phyloP scores from a whole-genome alignment of 1,284 basidiomycete species.

The Vanrija humicola region DNA sequence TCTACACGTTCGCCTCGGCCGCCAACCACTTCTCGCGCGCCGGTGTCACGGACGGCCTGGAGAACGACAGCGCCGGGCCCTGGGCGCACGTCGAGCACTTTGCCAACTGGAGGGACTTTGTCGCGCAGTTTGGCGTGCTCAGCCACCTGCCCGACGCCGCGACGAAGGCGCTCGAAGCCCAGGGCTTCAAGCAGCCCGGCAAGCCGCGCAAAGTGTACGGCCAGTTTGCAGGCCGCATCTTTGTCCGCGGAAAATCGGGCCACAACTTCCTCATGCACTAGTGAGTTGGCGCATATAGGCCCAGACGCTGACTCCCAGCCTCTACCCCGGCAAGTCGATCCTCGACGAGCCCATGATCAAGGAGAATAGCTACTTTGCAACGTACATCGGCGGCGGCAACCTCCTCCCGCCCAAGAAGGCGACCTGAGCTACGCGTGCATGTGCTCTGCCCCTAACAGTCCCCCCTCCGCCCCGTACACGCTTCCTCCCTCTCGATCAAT shows the following conservation, averaged over 20 bases:
- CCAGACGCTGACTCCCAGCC: constrained; percentile 7
- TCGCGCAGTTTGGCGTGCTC: constrained; percentile 27
- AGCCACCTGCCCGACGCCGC: background rate
- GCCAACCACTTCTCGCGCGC: constrained; percentile 38
- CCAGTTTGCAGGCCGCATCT: constrained; percentile 28
- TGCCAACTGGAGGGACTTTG: constrained; percentile 34
- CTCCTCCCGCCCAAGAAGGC: background rate
- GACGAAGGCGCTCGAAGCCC: no score
- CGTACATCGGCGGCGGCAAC: constrained; percentile 9
- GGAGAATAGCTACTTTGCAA: constrained; percentile 15
- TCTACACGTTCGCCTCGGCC: constrained; percentile 40
- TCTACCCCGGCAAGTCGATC: constrained; percentile 21
- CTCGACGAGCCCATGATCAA: constrained; percentile 22
- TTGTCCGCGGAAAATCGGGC: constrained; percentile 25
- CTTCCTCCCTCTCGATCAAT: no score
- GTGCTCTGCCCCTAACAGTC: no score
- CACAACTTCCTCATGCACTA: constrained; percentile 29
- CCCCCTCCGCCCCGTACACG: no score
- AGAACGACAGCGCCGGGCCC: constrained; percentile 1
- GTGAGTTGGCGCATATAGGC: constrained; percentile 10
- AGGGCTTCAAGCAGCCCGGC: no score
- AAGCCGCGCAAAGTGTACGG: constrained; percentile 7
- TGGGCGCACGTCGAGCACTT: constrained; percentile 36
- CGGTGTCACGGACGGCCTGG: background rate
- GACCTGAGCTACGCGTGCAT: background rate